These are phyloP conservation scores for Pseudocercospora macadamiae DNA, from an alignment of 2,329 filamentous ascomycete genomes.

Conservation along the genomic window DNA sequence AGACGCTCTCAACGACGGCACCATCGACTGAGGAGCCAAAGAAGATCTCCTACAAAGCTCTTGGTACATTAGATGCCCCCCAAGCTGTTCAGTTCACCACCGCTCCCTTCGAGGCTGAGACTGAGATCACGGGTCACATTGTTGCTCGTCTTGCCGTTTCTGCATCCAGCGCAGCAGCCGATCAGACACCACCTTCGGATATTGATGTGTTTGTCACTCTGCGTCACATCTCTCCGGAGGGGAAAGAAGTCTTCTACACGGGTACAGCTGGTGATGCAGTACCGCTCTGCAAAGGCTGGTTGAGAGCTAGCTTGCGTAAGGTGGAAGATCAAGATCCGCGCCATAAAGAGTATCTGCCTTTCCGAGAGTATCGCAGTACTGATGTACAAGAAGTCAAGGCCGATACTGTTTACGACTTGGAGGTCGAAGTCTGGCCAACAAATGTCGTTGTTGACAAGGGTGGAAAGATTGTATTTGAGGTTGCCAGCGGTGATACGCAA, in stretches of 20 bases:
- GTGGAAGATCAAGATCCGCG: constrained; percentile 55
- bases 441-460: constrained; percentile 60
- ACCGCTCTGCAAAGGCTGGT: constrained; percentile 67
- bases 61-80: constrained; percentile 57
- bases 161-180: constrained; percentile 17
- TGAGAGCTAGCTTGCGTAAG: constrained; percentile 61
- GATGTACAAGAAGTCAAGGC: constrained; percentile 60
- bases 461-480: constrained; percentile 58
- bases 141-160: constrained; percentile 67
- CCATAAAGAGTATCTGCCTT: constrained; percentile 59
- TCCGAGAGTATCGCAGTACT: constrained; percentile 60
- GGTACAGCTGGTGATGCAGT: constrained; percentile 67
- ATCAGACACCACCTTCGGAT: constrained; percentile 49
- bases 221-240: constrained; percentile 58
- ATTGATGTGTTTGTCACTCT: constrained; percentile 67
- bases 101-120: constrained; percentile 61
- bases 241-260: constrained; percentile 65
- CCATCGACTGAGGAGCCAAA: constrained; percentile 21
- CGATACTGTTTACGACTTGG: constrained; percentile 61
- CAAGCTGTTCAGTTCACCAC: constrained; percentile 63
- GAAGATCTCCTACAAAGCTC: constrained; percentile 57
- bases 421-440: constrained; percentile 68
- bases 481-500: constrained; percentile 61
- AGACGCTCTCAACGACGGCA: constrained; percentile 38
- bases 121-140: constrained; percentile 71